phyloP scores from a whole-genome alignment of 2,329 filamentous ascomycete genomes.

The Alternaria novae-zelandiae region DNA sequence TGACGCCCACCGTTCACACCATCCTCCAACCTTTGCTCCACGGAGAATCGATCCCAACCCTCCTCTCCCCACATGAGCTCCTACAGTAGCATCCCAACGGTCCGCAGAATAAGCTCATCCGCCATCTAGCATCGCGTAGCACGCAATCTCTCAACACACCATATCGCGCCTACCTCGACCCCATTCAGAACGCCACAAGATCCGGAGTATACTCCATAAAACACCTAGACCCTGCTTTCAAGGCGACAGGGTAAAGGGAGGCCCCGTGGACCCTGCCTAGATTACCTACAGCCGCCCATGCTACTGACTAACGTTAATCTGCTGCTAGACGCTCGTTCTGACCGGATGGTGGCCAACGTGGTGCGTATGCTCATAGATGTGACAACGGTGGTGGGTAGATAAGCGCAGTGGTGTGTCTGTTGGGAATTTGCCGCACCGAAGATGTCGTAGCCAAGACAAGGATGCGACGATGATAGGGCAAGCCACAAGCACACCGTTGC shows the following conservation, averaged over 20 bases:
- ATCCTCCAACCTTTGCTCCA: not conserved
- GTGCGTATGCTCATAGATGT: not conserved
- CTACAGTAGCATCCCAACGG: slow-evolving; percentile 11
- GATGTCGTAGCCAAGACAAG: slow-evolving; percentile 1
- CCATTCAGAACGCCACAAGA: not conserved
- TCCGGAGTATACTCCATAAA: slow-evolving; percentile 10
- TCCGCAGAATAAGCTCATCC: slow-evolving; percentile 20
- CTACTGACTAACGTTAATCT: not conserved
- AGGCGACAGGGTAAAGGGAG: not conserved
- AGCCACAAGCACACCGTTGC: slow-evolving; percentile 11
- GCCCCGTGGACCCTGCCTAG: slow-evolving; percentile 8
- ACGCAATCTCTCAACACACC: slow-evolving; percentile 16
- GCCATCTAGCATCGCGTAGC: slow-evolving; percentile 6
- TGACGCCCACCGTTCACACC: not conserved
- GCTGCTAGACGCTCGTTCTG: not conserved
- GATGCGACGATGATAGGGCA: slow-evolving; percentile 1
- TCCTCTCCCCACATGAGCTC: not conserved
- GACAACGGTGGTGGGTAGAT: slow-evolving; percentile 6
- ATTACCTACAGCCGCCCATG: slow-evolving; percentile 1
- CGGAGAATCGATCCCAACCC: slow-evolving; percentile 3
- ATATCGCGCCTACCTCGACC: not conserved
- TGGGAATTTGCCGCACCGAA: slow-evolving; percentile 20
- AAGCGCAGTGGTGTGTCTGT: slow-evolving; percentile 9
- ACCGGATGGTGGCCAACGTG: slow-evolving; percentile 3
- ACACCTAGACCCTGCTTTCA: not conserved